Conservation (phyloP, 108 stramenopile species). For the Cyclotella cryptica region DNA sequence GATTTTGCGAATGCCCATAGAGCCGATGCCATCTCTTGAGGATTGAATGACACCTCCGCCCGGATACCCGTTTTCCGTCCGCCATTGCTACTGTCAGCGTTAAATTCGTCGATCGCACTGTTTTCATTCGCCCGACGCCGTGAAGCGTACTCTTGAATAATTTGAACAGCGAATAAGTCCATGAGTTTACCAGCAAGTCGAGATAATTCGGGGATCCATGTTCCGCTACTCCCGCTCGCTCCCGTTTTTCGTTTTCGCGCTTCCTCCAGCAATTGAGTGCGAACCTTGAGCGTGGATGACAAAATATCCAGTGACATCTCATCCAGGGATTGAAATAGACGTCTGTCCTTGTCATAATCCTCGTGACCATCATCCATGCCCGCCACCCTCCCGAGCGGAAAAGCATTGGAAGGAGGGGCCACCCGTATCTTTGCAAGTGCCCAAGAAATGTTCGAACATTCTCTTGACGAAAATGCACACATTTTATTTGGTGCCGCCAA, state of each 20-base stretch:
- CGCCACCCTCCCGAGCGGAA: conserved; percentile 55
- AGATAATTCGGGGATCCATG: conserved; percentile 79
- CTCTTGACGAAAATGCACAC: conserved; percentile 60
- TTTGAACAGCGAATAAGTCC: conserved; percentile 62
- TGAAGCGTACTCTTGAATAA: conserved; percentile 32
- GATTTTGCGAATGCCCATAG: conserved; percentile 72
- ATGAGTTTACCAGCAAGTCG: conserved; percentile 66
- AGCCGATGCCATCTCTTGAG: conserved; percentile 75
- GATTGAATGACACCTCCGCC: conserved; percentile 17
- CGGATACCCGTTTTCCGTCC: background rate
- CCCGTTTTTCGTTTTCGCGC: conserved; percentile 46
- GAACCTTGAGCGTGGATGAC: conserved; percentile 44
- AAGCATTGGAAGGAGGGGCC: conserved; percentile 60
- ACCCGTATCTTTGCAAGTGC: conserved; percentile 80
- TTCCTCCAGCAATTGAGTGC: conserved; percentile 49
- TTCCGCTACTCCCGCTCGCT: conserved; percentile 8
- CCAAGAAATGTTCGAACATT: conserved; percentile 84
- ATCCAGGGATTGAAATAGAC: conserved; percentile 44
- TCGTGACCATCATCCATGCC: conserved; percentile 23
- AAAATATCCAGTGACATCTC: conserved; percentile 57
- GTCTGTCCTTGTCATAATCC: background rate
- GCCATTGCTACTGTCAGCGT: background rate
- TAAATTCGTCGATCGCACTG: background rate
- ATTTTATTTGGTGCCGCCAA: conserved; percentile 7
- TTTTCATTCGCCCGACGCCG: conserved; percentile 1